phyloP scores from a whole-genome alignment of 1,284 basidiomycete species.

The Mycosarcoma mackinlayi region DNA sequence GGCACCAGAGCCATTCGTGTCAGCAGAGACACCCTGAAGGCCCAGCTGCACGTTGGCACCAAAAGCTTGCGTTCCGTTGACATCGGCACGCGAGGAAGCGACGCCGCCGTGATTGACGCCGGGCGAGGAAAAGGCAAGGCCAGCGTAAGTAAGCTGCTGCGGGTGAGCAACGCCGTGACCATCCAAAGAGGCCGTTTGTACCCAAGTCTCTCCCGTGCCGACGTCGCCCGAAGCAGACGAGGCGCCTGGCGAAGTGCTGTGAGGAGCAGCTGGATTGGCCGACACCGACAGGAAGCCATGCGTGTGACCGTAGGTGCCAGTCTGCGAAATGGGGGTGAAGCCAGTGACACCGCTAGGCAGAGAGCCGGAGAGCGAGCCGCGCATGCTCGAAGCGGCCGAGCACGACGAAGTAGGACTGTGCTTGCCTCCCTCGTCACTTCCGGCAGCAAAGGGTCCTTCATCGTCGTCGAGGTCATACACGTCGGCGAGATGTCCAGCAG shows the following conservation, averaged over 20 bases:
- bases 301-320: constrained; percentile 10
- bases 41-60: constrained; percentile 2
- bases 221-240: constrained; percentile 33
- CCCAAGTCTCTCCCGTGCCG: constrained; percentile 24
- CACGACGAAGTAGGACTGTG: constrained; percentile 38
- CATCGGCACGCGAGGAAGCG: constrained; percentile 4
- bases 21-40: constrained; percentile 5
- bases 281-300: constrained; percentile 15
- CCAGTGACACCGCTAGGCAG: constrained; percentile 23
- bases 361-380: constrained; percentile 30
- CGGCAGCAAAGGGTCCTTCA: constrained; percentile 32
- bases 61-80: constrained; percentile 14
- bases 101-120: constrained; percentile 13
- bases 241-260: constrained; percentile 33
- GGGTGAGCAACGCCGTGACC: constrained; percentile 6
- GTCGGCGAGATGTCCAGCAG: constrained; percentile 17
- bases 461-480: constrained; percentile 46
- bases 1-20: background rate
- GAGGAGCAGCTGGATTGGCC: constrained; percentile 2
- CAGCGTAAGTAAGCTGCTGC: constrained; percentile 30
- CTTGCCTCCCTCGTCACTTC: constrained; percentile 45
- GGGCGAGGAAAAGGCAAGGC: constrained; percentile 30
- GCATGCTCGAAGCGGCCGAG: constrained; percentile 32
- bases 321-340: constrained; percentile 35
- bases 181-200: constrained; percentile 13